phyloP scores from a whole-genome alignment of 192 early-diverging fungal genomes.

The Coemansia sp. region DNA sequence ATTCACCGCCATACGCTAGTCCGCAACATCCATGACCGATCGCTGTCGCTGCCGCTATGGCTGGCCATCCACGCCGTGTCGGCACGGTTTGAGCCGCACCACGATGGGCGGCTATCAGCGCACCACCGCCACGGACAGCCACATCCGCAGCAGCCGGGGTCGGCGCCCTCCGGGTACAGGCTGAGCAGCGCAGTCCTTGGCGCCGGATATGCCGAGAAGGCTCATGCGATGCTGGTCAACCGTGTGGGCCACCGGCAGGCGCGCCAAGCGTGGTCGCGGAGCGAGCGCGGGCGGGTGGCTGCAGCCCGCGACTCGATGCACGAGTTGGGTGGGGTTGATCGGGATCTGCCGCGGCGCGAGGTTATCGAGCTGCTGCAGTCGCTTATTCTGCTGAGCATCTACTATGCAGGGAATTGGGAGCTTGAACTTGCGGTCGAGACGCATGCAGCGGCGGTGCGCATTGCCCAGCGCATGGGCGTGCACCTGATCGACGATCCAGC shows the following conservation, averaged over 20 bases:
- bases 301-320: slow-evolving; percentile 4
- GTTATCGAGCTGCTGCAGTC: slow-evolving; percentile 40
- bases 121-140: background rate
- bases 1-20: slow-evolving; percentile 46
- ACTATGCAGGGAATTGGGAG: slow-evolving; percentile 36
- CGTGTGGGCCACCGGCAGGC: slow-evolving; percentile 24
- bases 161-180: background rate
- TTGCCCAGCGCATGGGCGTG: slow-evolving; percentile 40
- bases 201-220: slow-evolving; percentile 41
- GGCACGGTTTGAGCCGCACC: slow-evolving; percentile 30
- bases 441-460: slow-evolving; percentile 37
- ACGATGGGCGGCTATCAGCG: background rate
- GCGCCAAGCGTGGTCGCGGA: slow-evolving; percentile 16
- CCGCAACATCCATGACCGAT: slow-evolving; percentile 34
- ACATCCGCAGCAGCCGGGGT: background rate
- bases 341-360: slow-evolving; percentile 25
- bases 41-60: slow-evolving; percentile 42
- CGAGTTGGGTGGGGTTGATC: slow-evolving; percentile 9
- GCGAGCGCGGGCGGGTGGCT: slow-evolving; percentile 14
- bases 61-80: slow-evolving; percentile 47
- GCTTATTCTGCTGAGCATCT: slow-evolving; percentile 36
- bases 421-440: slow-evolving; percentile 36
- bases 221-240: slow-evolving; percentile 35
- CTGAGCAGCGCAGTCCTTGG: slow-evolving; percentile 8
- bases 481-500: slow-evolving; percentile 37